A percentile compares a stretch with the other conserved stretches of the same genome.
Conservation (phyloP, 495 filamentous ascomycete species). For the Aspergillus mulundensis region DNA sequence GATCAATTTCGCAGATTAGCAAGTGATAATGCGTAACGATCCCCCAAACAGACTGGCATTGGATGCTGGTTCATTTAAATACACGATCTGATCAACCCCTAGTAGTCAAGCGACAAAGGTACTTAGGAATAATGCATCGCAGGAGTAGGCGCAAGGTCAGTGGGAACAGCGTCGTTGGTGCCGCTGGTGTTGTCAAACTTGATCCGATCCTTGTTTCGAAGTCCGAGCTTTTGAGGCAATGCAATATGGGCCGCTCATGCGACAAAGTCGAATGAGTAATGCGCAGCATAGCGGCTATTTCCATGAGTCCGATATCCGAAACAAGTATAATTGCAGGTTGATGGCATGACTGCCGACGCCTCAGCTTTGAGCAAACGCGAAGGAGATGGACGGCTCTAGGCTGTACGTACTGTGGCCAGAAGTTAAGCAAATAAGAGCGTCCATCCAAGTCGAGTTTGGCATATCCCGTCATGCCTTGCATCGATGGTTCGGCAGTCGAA, state of each 20-base stretch:
- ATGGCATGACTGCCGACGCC: background rate
- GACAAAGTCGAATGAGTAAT: background rate
- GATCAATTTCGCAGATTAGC: slow-evolving; percentile 25
- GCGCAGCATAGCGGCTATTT: background rate
- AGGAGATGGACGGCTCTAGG: background rate
- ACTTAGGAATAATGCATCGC: background rate
- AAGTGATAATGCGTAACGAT: background rate
- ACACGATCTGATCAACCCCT: background rate
- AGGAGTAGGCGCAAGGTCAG: background rate
- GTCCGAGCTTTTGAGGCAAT: background rate
- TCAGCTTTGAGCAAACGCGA: background rate
- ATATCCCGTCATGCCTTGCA: background rate
- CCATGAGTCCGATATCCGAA: background rate
- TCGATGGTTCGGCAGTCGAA: background rate
- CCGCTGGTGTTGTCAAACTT: background rate
- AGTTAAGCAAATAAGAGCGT: background rate
- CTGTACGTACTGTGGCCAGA: background rate
- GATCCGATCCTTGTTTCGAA: background rate
- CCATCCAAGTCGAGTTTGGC: background rate
- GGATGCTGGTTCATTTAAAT: slow-evolving; percentile 3
- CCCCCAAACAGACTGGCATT: slow-evolving; percentile 2
- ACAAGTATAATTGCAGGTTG: background rate
- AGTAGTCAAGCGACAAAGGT: background rate
- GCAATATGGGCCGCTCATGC: background rate
- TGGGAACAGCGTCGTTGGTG: background rate